These are phyloP conservation scores for Clarireedia sp. DNA, from an alignment of 2,329 filamentous ascomycete genomes.

Conservation along the genomic window DNA sequence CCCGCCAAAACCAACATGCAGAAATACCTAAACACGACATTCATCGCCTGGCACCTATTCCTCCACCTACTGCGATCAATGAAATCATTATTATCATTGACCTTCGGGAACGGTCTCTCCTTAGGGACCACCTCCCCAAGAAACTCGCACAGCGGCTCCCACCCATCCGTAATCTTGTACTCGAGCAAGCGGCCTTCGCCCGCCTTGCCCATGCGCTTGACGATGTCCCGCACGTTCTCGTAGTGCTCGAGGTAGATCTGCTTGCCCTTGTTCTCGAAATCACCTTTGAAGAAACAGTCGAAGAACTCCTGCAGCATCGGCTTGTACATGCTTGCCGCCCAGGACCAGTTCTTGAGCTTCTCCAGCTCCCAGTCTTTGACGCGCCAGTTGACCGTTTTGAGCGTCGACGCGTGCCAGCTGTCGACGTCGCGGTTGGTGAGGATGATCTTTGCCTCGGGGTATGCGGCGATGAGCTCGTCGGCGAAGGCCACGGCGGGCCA, in stretches of 20 bases:
- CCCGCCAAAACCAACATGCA: background rate
- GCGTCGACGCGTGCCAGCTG: slow-evolving; percentile 13
- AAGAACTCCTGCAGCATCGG: slow-evolving; percentile 3
- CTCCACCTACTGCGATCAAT: slow-evolving; percentile 7
- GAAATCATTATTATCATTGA: slow-evolving; percentile 7
- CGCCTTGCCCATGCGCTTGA: background rate
- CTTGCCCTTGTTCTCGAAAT: slow-evolving; percentile 6
- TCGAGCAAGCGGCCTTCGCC: slow-evolving; percentile 8
- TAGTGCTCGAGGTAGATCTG: slow-evolving; percentile 4
- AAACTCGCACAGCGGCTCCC: slow-evolving; percentile 15
- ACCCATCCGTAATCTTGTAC: slow-evolving; percentile 15
- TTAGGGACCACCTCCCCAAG: slow-evolving; percentile 14
- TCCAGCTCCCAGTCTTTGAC: slow-evolving; percentile 6
- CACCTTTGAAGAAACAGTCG: slow-evolving; percentile 4
- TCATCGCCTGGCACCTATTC: slow-evolving; percentile 6
- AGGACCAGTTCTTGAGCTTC: slow-evolving; percentile 1
- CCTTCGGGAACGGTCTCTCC: slow-evolving; percentile 1
- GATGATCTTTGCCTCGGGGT: slow-evolving; percentile 18
- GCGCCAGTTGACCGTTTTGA: slow-evolving; percentile 8
- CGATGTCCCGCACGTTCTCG: slow-evolving; percentile 4
- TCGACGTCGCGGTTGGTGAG: slow-evolving; percentile 16
- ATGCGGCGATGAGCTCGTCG: slow-evolving; percentile 18
- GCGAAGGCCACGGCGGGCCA: slow-evolving; percentile 28
- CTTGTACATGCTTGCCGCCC: slow-evolving; percentile 9
- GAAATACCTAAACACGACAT: slow-evolving; percentile 3